A percentile compares a stretch with the other conserved stretches of the same genome.
Evolutionary conservation across 305 asterid species (phyloP).

Genomic region (Andrographis paniculata): DNA sequence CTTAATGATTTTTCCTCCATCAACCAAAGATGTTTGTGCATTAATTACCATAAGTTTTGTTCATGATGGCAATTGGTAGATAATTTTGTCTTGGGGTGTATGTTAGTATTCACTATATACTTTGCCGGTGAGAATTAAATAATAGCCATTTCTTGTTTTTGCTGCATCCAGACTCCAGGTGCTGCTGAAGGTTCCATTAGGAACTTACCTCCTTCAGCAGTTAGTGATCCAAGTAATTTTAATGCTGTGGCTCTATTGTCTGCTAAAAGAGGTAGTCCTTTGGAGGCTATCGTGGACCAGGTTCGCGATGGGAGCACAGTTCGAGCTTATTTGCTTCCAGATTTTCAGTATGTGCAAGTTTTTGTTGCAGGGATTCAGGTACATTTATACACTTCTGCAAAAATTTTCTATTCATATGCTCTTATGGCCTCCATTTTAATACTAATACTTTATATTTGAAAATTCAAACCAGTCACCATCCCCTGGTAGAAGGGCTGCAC

Average conservation of each 20-base stretch:
- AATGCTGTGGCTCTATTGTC: conserved; percentile 76
- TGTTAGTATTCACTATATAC: neutral
- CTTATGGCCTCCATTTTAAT: conserved; percentile 1
- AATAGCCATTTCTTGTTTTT: conserved; percentile 14
- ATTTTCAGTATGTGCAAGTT: conserved; percentile 84
- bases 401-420: neutral
- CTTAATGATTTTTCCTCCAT: neutral
- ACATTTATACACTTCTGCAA: conserved; percentile 1
- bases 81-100: neutral
- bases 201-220: conserved; percentile 82
- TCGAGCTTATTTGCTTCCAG: conserved; percentile 92
- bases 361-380: conserved; percentile 97
- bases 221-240: conserved; percentile 67
- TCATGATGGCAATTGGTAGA: neutral
- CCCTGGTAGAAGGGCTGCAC: conserved; percentile 75
- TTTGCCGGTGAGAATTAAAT: conserved; percentile 3
- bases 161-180: conserved; percentile 65
- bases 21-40: neutral
- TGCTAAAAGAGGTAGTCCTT: conserved; percentile 70
- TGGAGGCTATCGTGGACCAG: conserved; percentile 93
- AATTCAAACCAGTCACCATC: conserved; percentile 68
- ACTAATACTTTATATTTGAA: conserved; percentile 1
- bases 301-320: conserved; percentile 96
- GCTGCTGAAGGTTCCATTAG: conserved; percentile 68
- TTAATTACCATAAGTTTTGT: neutral